Percentiles rank a stretch among this genome's conserved stretches.
phyloP scores from a whole-genome alignment of 257 asterid species.

The Thymus quinquecostatus region DNA sequence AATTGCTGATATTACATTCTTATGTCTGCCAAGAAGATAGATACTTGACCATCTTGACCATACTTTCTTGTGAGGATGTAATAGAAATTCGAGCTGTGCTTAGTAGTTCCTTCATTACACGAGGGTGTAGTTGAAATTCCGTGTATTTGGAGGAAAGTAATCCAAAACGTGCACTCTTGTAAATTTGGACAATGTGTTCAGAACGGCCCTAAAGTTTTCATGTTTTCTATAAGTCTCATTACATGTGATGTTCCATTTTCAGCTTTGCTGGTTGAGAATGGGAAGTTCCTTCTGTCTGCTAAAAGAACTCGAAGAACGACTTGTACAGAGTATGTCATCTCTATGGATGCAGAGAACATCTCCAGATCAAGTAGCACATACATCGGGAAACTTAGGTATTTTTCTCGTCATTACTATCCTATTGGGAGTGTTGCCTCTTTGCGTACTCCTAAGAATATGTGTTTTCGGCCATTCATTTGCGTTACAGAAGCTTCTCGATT shows the following conservation, averaged over 20 bases:
- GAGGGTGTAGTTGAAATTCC: slow-evolving; percentile 10
- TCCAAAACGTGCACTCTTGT: not conserved
- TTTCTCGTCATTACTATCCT: not conserved
- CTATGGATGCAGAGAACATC: slow-evolving; percentile 61
- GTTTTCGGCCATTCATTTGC: not conserved
- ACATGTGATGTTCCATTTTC: slow-evolving; percentile 18
- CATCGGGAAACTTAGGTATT: slow-evolving; percentile 56
- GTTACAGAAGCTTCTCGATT: not conserved
- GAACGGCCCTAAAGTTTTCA: not conserved
- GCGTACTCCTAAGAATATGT: not conserved
- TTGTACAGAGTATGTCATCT: slow-evolving; percentile 62
- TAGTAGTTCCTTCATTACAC: not conserved
- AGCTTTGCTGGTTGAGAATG: slow-evolving; percentile 61
- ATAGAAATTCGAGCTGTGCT: slow-evolving; percentile 2
- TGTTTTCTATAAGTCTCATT: not conserved
- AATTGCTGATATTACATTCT: not conserved
- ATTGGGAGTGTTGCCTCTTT: not conserved
- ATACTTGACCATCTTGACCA: slow-evolving; percentile 1
- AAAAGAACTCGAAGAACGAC: slow-evolving; percentile 61
- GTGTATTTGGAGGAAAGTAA: not conserved
- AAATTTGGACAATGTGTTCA: not conserved
- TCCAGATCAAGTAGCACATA: slow-evolving; percentile 59
- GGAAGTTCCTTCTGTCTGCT: slow-evolving; percentile 66
- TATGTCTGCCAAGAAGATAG: slow-evolving; percentile 5
- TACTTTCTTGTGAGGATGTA: not conserved